A percentile compares a stretch with the other conserved stretches of the same genome.
These are phyloP conservation scores for Ceratobasidium sp. DNA, from an alignment of 1,284 basidiomycete genomes.

Conservation along the genomic window DNA sequence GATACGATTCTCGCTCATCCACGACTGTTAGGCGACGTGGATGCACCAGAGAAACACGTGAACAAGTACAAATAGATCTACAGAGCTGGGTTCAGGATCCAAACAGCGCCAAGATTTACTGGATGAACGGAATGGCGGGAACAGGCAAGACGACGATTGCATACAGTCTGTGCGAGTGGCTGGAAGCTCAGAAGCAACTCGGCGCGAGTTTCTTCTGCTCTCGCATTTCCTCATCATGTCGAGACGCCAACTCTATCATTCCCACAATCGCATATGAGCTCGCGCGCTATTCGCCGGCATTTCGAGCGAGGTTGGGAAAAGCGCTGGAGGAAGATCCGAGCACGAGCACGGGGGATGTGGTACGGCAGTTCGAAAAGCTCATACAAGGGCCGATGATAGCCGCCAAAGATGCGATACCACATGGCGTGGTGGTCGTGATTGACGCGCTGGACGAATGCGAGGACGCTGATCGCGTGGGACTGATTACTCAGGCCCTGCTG, in stretches of 20 bases:
- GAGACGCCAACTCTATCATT: slow-evolving; percentile 43
- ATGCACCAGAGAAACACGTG: slow-evolving; percentile 40
- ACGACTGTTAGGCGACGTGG: neutral
- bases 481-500: neutral
- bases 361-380: slow-evolving; percentile 32
- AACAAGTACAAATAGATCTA: slow-evolving; percentile 39
- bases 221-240: slow-evolving; percentile 27
- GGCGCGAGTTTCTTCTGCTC: slow-evolving; percentile 48
- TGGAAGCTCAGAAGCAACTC: no score
- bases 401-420: neutral
- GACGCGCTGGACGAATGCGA: slow-evolving; percentile 45
- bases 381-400: slow-evolving; percentile 28
- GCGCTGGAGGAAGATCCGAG: slow-evolving; percentile 3
- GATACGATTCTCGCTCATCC: neutral
- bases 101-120: slow-evolving; percentile 40
- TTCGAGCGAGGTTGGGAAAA: neutral
- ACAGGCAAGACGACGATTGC: no score
- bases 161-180: no score
- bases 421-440: slow-evolving; percentile 42
- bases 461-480: neutral
- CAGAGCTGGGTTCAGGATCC: slow-evolving; percentile 35
- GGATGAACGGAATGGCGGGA: no score
- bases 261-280: slow-evolving; percentile 46
- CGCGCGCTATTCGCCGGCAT: slow-evolving; percentile 23
- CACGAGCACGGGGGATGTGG: neutral